These are phyloP conservation scores for Diaporthe citri DNA, from an alignment of 2,329 filamentous ascomycete genomes.

Conservation along the genomic window DNA sequence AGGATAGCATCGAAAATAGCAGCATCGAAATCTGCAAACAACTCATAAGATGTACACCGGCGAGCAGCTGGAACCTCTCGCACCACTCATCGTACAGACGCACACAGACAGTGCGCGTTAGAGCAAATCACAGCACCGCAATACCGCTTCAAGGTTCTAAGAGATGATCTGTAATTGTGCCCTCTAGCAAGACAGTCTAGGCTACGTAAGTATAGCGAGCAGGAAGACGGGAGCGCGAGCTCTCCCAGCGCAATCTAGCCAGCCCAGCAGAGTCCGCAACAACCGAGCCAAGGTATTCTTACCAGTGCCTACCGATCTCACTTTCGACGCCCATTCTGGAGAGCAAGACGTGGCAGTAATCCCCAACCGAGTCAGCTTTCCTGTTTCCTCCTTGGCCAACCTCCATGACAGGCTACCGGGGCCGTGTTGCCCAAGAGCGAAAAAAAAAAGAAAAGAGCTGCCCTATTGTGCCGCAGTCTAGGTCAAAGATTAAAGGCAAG, in stretches of 20 bases:
- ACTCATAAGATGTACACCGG: not conserved
- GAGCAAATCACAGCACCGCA: not conserved
- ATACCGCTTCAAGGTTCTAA: not conserved
- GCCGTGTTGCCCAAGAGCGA: not conserved
- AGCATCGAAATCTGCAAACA: not conserved
- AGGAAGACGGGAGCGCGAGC: not conserved
- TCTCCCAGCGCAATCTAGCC: not conserved
- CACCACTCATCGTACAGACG: not conserved
- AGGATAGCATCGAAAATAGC: not conserved
- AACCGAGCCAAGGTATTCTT: not conserved
- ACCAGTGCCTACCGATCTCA: not conserved
- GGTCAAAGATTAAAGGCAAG: not conserved
- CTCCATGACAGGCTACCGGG: not conserved
- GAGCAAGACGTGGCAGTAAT: not conserved
- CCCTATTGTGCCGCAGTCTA: not conserved
- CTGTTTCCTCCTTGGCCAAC: not conserved
- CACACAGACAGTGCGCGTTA: no score
- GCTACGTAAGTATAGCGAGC: not conserved
- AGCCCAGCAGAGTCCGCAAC: not conserved
- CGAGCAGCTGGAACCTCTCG: not conserved
- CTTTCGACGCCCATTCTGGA: not conserved
- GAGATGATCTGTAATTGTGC: slow-evolving; percentile 28
- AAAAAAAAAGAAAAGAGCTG: no score
- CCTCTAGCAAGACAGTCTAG: slow-evolving; percentile 20
- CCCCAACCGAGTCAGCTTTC: no score